phyloP scores from a whole-genome alignment of 1,284 basidiomycete species.

The Ustilago sp. region DNA sequence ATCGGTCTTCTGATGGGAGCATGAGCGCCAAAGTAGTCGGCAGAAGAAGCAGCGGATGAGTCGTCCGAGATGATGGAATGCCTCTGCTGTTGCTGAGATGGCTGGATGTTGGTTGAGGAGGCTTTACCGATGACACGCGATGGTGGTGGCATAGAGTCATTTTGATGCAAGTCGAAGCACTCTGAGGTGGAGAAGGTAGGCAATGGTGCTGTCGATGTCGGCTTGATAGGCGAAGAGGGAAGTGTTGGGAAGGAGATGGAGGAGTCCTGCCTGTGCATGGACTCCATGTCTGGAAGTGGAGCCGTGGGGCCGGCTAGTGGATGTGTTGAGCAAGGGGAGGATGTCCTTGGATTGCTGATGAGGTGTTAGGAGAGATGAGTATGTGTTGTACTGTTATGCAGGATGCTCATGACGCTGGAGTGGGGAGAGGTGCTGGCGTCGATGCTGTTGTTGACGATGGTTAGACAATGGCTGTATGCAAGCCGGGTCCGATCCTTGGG shows the following conservation, averaged over 20 bases:
- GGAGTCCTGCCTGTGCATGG: conserved; percentile 28
- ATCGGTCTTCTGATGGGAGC: conserved; percentile 31
- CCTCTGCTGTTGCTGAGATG: conserved; percentile 18
- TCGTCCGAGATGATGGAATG: conserved; percentile 48
- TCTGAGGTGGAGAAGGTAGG: conserved; percentile 30
- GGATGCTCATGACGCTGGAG: conserved; percentile 1
- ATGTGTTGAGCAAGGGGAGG: not conserved
- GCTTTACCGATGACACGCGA: conserved; percentile 11
- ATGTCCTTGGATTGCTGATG: not conserved
- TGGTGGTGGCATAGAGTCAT: conserved; percentile 22
- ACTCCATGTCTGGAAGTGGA: conserved; percentile 21
- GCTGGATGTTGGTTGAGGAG: conserved; percentile 5
- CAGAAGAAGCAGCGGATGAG: conserved; percentile 40
- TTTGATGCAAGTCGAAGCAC: conserved; percentile 14
- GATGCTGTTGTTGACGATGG: not conserved
- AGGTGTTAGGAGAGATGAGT: not conserved
- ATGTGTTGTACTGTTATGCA: not conserved
- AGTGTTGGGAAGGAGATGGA: conserved; percentile 49
- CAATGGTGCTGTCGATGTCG: conserved; percentile 8
- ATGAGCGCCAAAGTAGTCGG: conserved; percentile 22
- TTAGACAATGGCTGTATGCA: not conserved
- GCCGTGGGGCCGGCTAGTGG: not conserved
- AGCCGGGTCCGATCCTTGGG: not conserved
- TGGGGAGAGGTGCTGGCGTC: not conserved
- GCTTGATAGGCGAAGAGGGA: conserved; percentile 28